These are phyloP conservation scores for Colletotrichum sp. DNA, from an alignment of 2,329 filamentous ascomycete species.

Conservation along the genomic window DNA sequence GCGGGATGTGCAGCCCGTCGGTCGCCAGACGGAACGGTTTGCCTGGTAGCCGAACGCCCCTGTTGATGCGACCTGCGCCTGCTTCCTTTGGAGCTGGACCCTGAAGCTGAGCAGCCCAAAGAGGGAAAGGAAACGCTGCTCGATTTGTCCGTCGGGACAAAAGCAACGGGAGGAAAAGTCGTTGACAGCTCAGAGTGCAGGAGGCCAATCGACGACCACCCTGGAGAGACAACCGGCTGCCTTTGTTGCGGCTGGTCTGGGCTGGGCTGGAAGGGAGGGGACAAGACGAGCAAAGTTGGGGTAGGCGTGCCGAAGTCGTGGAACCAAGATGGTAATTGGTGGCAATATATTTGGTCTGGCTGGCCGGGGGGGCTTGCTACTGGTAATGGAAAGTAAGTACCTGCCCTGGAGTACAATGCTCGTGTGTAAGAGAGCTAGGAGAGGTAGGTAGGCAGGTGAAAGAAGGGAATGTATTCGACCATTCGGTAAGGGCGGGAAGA, in stretches of 20 bases:
- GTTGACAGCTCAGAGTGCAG: conserved; percentile 11
- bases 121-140: neutral
- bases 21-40: conserved; percentile 13
- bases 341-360: conserved; percentile 1
- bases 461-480: neutral
- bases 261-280: neutral
- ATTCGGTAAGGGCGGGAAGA: neutral
- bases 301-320: neutral
- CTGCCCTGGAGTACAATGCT: neutral
- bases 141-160: neutral
- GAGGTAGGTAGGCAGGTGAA: neutral
- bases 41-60: conserved; percentile 15
- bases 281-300: conserved; percentile 5
- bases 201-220: neutral
- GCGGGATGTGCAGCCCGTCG: conserved; percentile 10
- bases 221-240: neutral
- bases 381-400: neutral
- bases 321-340: conserved; percentile 8
- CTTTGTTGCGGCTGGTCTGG: neutral
- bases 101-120: conserved; percentile 11
- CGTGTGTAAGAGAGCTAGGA: neutral
- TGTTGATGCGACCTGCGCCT: conserved; percentile 5
- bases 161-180: neutral
- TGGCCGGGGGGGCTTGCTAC: neutral
- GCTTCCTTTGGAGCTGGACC: conserved; percentile 9